phyloP scores from a whole-genome alignment of 2,329 filamentous ascomycete species.

The Trichoderma asperellum region DNA sequence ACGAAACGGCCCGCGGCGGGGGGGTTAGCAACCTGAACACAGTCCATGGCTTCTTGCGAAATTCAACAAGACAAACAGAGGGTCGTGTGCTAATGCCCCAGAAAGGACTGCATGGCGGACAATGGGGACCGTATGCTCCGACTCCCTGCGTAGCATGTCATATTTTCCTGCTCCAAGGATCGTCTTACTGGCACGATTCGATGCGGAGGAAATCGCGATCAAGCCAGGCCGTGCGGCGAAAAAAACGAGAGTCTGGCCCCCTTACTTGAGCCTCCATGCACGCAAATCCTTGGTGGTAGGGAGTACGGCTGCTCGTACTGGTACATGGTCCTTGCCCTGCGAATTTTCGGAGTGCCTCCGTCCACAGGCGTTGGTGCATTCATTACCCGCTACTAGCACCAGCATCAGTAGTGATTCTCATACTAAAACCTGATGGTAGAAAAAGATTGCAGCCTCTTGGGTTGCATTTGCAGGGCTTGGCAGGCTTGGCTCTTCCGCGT shows the following conservation, averaged over 20 bases:
- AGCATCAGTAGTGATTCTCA: background rate
- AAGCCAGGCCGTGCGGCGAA: background rate
- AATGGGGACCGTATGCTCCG: background rate
- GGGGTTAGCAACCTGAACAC: background rate
- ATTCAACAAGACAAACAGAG: background rate
- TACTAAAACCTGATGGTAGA: background rate
- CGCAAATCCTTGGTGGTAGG: background rate
- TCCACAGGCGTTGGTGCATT: background rate
- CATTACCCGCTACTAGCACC: background rate
- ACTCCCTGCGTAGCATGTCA: background rate
- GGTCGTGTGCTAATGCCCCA: slow-evolving; percentile 11
- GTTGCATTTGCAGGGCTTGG: background rate
- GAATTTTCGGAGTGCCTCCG: background rate
- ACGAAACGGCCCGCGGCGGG: slow-evolving; percentile 16
- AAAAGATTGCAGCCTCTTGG: background rate
- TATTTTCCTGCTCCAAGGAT: slow-evolving; percentile 5
- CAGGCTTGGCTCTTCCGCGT: background rate
- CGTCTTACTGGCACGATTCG: slow-evolving; percentile 18
- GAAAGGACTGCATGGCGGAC: background rate
- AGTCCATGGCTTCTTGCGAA: background rate
- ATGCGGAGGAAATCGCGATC: slow-evolving; percentile 27
- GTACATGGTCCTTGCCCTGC: background rate
- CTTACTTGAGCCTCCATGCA: slow-evolving; percentile 21
- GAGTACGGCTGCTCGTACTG: background rate
- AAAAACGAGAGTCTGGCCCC: background rate